phyloP scores from a whole-genome alignment of 169 alveolate genomes.

The Cyclospora cayetanensis region DNA sequence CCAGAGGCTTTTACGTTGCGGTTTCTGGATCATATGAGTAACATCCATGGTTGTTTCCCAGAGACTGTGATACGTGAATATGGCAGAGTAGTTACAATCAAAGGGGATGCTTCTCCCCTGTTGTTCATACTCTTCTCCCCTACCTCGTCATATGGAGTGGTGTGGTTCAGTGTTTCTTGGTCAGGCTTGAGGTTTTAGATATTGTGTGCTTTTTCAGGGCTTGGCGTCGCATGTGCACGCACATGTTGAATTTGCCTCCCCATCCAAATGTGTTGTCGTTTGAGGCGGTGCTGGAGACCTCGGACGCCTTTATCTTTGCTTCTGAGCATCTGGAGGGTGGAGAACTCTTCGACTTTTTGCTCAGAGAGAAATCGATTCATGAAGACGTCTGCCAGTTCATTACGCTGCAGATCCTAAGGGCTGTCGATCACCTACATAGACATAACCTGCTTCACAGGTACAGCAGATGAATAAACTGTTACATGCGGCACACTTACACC shows the following conservation, averaged over 20 bases:
- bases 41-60: too few species aligned
- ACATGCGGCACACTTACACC: too few species aligned
- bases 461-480: too few species aligned
- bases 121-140: neutral
- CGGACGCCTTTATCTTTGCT: conserved; percentile 83
- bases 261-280: conserved; percentile 87
- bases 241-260: conserved; percentile 82
- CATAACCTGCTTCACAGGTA: conserved; percentile 79
- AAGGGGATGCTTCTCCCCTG: neutral
- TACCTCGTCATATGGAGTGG: neutral
- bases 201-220: conserved; percentile 39
- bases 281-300: conserved; percentile 89
- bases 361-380: conserved; percentile 87
- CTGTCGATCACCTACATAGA: conserved; percentile 86
- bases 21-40: too few species aligned
- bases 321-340: conserved; percentile 91
- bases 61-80: too few species aligned
- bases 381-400: conserved; percentile 91
- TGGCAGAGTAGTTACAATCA: too few species aligned
- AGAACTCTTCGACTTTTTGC: conserved; percentile 89
- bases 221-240: conserved; percentile 88
- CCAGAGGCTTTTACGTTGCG: too few species aligned
- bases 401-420: conserved; percentile 85
- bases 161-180: neutral
- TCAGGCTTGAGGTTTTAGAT: neutral